phyloP scores from a whole-genome alignment of 2,329 filamentous ascomycete genomes.

The Scedosporium boydii region DNA sequence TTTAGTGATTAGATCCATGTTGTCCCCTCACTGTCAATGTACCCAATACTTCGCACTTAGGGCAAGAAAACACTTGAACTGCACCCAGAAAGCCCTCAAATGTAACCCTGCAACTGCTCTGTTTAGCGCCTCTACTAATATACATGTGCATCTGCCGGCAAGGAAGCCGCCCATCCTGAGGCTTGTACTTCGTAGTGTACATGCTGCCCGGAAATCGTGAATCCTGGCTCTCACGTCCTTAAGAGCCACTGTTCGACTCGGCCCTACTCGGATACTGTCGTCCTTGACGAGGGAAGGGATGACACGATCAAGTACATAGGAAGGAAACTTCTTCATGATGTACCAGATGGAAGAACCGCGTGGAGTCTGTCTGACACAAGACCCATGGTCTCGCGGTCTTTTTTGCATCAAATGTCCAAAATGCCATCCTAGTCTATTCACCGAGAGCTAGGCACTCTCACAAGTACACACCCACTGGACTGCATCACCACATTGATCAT shows the following conservation, averaged over 20 bases:
- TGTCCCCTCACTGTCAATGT: too few species aligned
- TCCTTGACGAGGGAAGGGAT: neutral
- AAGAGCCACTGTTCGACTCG: neutral
- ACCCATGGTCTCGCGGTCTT: too few species aligned
- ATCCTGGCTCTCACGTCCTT: neutral
- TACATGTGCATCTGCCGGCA: too few species aligned
- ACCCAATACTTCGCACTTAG: too few species aligned
- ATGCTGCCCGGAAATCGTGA: neutral
- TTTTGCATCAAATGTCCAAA: neutral
- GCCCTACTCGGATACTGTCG: neutral
- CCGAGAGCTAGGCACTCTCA: neutral
- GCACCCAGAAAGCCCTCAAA: neutral
- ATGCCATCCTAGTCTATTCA: neutral
- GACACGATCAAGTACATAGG: neutral
- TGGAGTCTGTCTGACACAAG: too few species aligned
- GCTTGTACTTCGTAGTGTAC: too few species aligned
- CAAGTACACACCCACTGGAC: neutral
- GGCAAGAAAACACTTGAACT: neutral
- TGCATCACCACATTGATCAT: too few species aligned
- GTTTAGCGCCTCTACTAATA: too few species aligned
- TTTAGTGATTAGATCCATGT: too few species aligned
- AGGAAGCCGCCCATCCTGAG: too few species aligned
- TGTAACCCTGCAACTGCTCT: neutral
- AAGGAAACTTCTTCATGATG: neutral
- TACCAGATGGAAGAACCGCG: neutral